A percentile compares a stretch with the other conserved stretches of the same genome.
These are phyloP conservation scores for Penicillium freii DNA, from an alignment of 2,329 filamentous ascomycete genomes.

Conservation along the genomic window DNA sequence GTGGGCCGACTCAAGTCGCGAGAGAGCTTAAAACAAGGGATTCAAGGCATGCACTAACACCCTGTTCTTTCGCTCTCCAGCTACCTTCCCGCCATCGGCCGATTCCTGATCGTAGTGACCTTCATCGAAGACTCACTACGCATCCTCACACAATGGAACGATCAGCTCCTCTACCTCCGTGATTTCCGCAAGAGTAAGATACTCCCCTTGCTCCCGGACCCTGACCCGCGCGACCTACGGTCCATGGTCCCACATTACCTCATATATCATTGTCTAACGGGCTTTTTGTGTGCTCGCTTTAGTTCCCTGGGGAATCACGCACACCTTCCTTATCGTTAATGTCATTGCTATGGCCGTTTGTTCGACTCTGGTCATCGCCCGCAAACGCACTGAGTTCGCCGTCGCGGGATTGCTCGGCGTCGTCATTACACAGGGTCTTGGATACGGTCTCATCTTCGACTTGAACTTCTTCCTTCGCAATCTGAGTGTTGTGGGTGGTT, in stretches of 20 bases:
- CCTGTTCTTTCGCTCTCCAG: constrained; percentile 49
- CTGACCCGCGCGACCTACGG: constrained; percentile 7
- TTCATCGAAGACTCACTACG: constrained; percentile 95
- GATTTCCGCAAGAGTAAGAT: constrained; percentile 87
- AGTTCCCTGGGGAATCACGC: constrained; percentile 87
- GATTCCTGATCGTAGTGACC: constrained; percentile 96
- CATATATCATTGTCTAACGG: constrained; percentile 16
- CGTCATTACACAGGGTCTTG: constrained; percentile 87
- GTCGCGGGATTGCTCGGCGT: constrained; percentile 87
- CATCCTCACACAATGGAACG: constrained; percentile 95
- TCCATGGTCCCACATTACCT: not conserved
- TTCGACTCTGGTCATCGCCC: constrained; percentile 82
- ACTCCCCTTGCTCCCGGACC: constrained; percentile 9
- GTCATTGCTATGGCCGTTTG: constrained; percentile 82
- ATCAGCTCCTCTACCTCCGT: constrained; percentile 88
- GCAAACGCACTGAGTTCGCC: constrained; percentile 90
- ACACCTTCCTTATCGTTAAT: constrained; percentile 88
- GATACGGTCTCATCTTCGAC: constrained; percentile 97
- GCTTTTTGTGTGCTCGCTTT: constrained; percentile 7
- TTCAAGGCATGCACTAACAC: constrained; percentile 30
- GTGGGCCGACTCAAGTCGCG: not conserved
- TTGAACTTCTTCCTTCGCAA: constrained; percentile 99
- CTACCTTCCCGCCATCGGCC: constrained; percentile 90
- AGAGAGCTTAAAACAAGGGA: constrained; percentile 17
- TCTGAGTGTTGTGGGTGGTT: constrained; percentile 91